Conservation (phyloP, 1,284 basidiomycete genomes). For the Ustilago cynodontis region DNA sequence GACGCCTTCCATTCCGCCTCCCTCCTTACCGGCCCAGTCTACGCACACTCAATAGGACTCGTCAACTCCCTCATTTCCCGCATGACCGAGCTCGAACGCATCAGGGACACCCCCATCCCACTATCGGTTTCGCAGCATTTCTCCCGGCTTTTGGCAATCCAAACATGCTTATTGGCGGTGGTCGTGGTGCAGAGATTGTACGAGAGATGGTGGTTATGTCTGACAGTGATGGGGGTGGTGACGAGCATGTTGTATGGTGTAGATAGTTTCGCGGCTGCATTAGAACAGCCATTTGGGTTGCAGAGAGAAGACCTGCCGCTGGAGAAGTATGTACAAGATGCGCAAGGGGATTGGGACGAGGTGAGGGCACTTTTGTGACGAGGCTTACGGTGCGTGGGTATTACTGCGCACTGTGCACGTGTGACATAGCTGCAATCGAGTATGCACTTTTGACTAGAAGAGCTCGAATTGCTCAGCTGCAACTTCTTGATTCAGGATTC, state of each 20-base stretch:
- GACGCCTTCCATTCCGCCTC: slow-evolving; percentile 26
- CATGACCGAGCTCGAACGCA: slow-evolving; percentile 50
- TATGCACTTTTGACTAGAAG: no score
- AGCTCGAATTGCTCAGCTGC: no score
- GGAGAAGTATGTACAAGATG: slow-evolving; percentile 30
- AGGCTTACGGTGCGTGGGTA: no score
- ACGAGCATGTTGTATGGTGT: slow-evolving; percentile 52
- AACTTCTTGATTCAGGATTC: no score
- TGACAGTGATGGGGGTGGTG: slow-evolving; percentile 18
- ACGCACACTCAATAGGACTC: slow-evolving; percentile 45
- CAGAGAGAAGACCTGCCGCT: slow-evolving; percentile 48
- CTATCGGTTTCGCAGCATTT: slow-evolving; percentile 39
- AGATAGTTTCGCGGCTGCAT: slow-evolving; percentile 40
- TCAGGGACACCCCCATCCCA: slow-evolving; percentile 52
- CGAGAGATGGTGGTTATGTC: slow-evolving; percentile 24
- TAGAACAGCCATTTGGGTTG: slow-evolving; percentile 47
- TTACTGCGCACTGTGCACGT: no score
- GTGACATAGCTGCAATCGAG: no score
- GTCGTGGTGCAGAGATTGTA: slow-evolving; percentile 35
- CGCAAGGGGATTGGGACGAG: slow-evolving; percentile 40
- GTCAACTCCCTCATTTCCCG: slow-evolving; percentile 42
- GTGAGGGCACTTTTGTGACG: slow-evolving; percentile 5
- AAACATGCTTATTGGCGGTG: slow-evolving; percentile 37
- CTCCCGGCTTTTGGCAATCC: slow-evolving; percentile 29
- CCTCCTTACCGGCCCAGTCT: slow-evolving; percentile 28